phyloP scores from a whole-genome alignment of 2,329 filamentous ascomycete species.

The Fusarium sp. region DNA sequence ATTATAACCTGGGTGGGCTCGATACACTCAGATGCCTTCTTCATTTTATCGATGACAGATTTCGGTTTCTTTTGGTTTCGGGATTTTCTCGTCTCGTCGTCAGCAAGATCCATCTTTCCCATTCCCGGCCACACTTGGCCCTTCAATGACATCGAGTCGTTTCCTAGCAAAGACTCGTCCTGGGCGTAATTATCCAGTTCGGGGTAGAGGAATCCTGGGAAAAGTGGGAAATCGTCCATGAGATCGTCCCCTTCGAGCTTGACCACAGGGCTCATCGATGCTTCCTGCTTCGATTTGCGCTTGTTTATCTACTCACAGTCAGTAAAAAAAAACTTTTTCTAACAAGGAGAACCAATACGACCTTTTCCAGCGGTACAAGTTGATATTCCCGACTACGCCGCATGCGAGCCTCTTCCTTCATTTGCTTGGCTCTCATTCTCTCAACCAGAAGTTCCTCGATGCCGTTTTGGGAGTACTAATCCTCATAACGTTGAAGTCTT shows the following conservation, averaged over 20 bases:
- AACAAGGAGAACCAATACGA: neutral
- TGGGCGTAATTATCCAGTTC: slow-evolving; percentile 48
- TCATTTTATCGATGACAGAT: slow-evolving; percentile 76
- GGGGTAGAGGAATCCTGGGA: slow-evolving; percentile 47
- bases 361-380: slow-evolving; percentile 42
- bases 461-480: slow-evolving; percentile 80
- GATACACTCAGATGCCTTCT: slow-evolving; percentile 72
- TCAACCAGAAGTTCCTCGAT: slow-evolving; percentile 81
- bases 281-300: slow-evolving; percentile 48
- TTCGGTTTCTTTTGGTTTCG: slow-evolving; percentile 82
- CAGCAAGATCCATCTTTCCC: slow-evolving; percentile 84
- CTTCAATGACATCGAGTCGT: slow-evolving; percentile 66
- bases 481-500: slow-evolving; percentile 75
- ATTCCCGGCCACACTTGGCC: slow-evolving; percentile 82
- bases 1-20: slow-evolving; percentile 75
- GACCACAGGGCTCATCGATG: slow-evolving; percentile 33
- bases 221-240: slow-evolving; percentile 45
- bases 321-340: slow-evolving; percentile 1
- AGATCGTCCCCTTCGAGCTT: slow-evolving; percentile 50
- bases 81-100: slow-evolving; percentile 77
- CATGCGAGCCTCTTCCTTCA: slow-evolving; percentile 70
- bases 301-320: slow-evolving; percentile 44
- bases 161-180: slow-evolving; percentile 45
- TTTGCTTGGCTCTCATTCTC: slow-evolving; percentile 80
- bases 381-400: slow-evolving; percentile 53